Base-by-base conservation (phyloP, 192 early-diverging fungal species). In the Coemansia sp. region DNA sequence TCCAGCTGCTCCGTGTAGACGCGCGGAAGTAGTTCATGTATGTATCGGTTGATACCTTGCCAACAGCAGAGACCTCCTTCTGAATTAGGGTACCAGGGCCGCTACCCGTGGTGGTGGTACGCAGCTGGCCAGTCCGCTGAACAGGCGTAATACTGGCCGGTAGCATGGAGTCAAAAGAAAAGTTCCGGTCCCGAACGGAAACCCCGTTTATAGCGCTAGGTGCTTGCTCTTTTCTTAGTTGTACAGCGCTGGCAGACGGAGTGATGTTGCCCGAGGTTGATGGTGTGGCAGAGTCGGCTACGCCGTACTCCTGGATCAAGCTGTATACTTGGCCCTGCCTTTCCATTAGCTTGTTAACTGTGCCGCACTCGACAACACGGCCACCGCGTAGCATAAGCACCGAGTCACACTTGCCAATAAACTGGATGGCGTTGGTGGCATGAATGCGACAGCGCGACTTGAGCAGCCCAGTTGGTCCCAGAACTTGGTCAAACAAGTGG, bases 391-490 rank as follows among this genome's bases (percentile, higher is more conserved):
- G 63, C 81, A 93, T 80, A 65, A 93, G 60, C 12, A 94, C 82
- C 0, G 68, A 69, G 53, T 93, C 86, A 1, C 83, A 73, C 43
- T 86, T 82, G 22, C 83, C 82, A 7, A 98, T 55, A 56, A 89
- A 92, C 36, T 90, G 88, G 44, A 97, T 89, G 29, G 86, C 87
- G 58, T 90, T 90, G 9, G 92, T 92, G 11, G 93, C 93, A 39
- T 95, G 83, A 21, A 98, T 66, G 22, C 94, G 86, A 24, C 88
- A 72, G 63, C 94, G 93, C 39, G 81, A 81, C 22, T 84, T 83
- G 21, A 98, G 82, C 44, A 97, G 62, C 8, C 96, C 96, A 19
- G 85, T 76, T 39, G 91, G 90, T 9, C 96, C 95, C 46, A 98
- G 74, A 0, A 95, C 92, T 18, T 93, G 69, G 57, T 95, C 87